These are phyloP conservation scores for Paracoccidioides lutzii DNA, from an alignment of 2,329 filamentous ascomycete genomes.

Conservation along the genomic window DNA sequence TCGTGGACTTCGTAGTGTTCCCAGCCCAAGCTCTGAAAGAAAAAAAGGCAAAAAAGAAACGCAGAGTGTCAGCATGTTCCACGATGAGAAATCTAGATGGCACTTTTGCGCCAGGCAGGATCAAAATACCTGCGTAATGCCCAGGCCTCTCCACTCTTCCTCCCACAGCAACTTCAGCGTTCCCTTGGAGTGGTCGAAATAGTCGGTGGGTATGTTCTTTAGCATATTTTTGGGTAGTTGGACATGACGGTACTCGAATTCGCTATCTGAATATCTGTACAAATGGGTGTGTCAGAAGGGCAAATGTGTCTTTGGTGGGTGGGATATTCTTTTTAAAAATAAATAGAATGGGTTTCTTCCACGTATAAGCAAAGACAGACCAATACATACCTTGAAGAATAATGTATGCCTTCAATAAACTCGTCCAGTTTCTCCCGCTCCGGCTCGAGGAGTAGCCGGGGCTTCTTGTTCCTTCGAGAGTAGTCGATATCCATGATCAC, in stretches of 20 bases:
- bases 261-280: constrained; percentile 76
- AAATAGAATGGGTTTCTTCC: no score
- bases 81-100: neutral
- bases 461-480: constrained; percentile 72
- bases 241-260: constrained; percentile 95
- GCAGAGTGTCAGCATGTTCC: neutral
- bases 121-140: constrained; percentile 74
- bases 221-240: constrained; percentile 97
- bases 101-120: neutral
- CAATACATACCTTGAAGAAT: constrained; percentile 64
- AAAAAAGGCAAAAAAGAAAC: neutral
- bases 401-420: constrained; percentile 87
- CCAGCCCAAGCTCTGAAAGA: constrained; percentile 78
- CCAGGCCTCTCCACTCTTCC: constrained; percentile 92
- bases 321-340: no score
- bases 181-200: constrained; percentile 77
- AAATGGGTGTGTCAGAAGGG: neutral
- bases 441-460: constrained; percentile 63
- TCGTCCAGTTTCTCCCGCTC: constrained; percentile 80
- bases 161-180: constrained; percentile 96
- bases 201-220: constrained; percentile 88
- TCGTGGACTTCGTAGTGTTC: constrained; percentile 99
- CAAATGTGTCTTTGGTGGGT: neutral
- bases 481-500: constrained; percentile 53
- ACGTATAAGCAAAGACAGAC: neutral